Evolutionary conservation across 2,329 filamentous ascomycete genomes (phyloP), one percentile per base, ranked within the genome.

Genomic region (Decorospora gaudefroyi): DNA sequence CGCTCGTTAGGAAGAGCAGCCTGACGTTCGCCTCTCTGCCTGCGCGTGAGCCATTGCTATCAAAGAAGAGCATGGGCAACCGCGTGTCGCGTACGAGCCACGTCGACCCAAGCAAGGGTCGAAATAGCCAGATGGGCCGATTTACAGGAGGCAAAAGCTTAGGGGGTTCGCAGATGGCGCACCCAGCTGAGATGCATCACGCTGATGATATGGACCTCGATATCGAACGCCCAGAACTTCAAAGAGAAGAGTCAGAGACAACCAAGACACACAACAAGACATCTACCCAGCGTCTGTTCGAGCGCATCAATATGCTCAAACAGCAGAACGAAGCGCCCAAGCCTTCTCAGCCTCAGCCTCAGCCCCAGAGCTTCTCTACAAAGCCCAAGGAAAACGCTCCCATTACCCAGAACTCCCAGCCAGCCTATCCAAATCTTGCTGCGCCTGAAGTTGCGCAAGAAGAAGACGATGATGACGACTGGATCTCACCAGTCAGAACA

Each of bases 21-120:
- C 79, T 99, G 48, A 95, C 88, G 46, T 97, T 99, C 72, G 90
- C 93, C 25, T 90, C 93, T 12, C 77, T 99, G 9, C 93, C 93
- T 19, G 91, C 92, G 2, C 82, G 93, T 49, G 92, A 97, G 63
- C 92, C 92, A 23, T 76, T 97, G 38, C 83, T 84, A 21, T 82
- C 82, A 11, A 95, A 95, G 68, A 92, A 91, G 73, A 95, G 87
- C 67, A 82, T 90, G 62, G 90, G 79, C 30, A 78, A 80, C 13
- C 79, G 88, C 35, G 74, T 82, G 37, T 91, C 89, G 15, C 79
- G 88, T 48, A 88, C 83, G 5, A 95, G 89, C 61, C 86, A 96
- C 55, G 68, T 91, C 23, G 88, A 95, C 38, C 79, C 82, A 46
- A 61, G 67, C 22, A 79, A 75, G 57, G 55, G 65, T n/a, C 80